These are phyloP conservation scores for Geotrichum europaeum DNA, from an alignment of 1,139 yeast genomes.

Conservation along the genomic window DNA sequence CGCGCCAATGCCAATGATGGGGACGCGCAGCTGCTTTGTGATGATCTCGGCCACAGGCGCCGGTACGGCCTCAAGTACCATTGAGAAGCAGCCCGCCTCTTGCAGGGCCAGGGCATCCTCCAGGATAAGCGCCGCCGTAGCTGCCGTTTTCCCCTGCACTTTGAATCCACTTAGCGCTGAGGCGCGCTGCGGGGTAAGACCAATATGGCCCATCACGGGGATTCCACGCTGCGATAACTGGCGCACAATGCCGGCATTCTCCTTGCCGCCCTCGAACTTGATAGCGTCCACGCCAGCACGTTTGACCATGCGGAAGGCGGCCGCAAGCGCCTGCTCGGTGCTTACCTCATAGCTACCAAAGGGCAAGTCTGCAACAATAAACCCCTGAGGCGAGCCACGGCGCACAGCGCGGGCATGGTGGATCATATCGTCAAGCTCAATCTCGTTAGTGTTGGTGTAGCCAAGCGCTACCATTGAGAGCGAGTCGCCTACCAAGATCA, in stretches of 20 bases:
- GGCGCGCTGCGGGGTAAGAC: slow-evolving; percentile 84
- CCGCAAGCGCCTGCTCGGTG: slow-evolving; percentile 55
- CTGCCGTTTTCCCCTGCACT: slow-evolving; percentile 65
- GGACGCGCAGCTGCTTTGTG: slow-evolving; percentile 55
- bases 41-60: slow-evolving; percentile 60
- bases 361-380: slow-evolving; percentile 82
- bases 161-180: slow-evolving; percentile 79
- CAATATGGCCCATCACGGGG: slow-evolving; percentile 89
- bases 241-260: slow-evolving; percentile 45
- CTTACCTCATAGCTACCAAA: slow-evolving; percentile 78
- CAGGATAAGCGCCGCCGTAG: slow-evolving; percentile 52
- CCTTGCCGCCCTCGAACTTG: slow-evolving; percentile 80
- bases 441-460: slow-evolving; percentile 65
- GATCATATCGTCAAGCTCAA: slow-evolving; percentile 64
- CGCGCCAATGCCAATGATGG: slow-evolving; percentile 95
- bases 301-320: slow-evolving; percentile 56
- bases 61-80: slow-evolving; percentile 85
- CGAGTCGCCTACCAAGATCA: slow-evolving; percentile 83
- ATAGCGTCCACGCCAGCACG: slow-evolving; percentile 68
- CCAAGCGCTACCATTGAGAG: slow-evolving; percentile 90
- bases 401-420: slow-evolving; percentile 71
- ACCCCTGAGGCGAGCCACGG: slow-evolving; percentile 60
- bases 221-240: slow-evolving; percentile 62
- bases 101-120: slow-evolving; percentile 67
- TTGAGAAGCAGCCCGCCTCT: slow-evolving; percentile 67